A percentile compares a stretch with the other conserved stretches of the same genome.
Evolutionary conservation across 108 stramenopile species (phyloP).

Genomic region (Discostella stelligeroides): DNA sequence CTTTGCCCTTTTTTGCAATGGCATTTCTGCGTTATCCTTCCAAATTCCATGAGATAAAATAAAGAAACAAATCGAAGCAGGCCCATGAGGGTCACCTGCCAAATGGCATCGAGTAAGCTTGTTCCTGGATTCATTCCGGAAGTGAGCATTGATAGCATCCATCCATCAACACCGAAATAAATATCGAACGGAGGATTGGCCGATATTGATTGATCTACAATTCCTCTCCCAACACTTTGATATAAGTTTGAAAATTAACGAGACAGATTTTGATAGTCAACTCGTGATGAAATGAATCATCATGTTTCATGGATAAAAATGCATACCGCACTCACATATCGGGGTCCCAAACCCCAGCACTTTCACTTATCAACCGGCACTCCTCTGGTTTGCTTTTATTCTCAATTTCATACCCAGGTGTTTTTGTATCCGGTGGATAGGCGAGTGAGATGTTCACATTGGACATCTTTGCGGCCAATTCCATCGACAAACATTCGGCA

Average conservation of each 20-base stretch:
- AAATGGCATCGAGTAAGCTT: slow-evolving; percentile 56
- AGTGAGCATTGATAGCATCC: slow-evolving; percentile 77
- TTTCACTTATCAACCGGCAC: slow-evolving; percentile 71
- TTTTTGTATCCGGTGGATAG: slow-evolving; percentile 97
- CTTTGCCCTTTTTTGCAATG: neutral
- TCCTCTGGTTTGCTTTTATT: slow-evolving; percentile 73
- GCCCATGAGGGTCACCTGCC: slow-evolving; percentile 72
- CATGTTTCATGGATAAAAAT: neutral
- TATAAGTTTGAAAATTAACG: neutral
- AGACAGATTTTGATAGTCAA: neutral
- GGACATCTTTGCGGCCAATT: slow-evolving; percentile 51
- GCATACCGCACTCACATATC: slow-evolving; percentile 53
- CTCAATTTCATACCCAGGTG: slow-evolving; percentile 93
- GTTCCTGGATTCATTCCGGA: slow-evolving; percentile 78
- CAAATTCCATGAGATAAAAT: slow-evolving; percentile 80
- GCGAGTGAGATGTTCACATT: slow-evolving; percentile 75
- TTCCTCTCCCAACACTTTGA: slow-evolving; percentile 63
- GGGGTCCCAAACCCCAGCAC: slow-evolving; percentile 63
- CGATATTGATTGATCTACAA: slow-evolving; percentile 60
- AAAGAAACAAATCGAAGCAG: slow-evolving; percentile 74
- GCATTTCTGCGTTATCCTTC: slow-evolving; percentile 61
- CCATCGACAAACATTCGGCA: slow-evolving; percentile 79
- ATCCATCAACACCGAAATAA: slow-evolving; percentile 83
- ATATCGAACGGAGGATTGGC: slow-evolving; percentile 66
- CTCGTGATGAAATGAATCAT: neutral